A percentile compares a stretch with the other conserved stretches of the same genome.
phyloP scores from a whole-genome alignment of 352 stramenopile species.

The Plasmopara halstedii region DNA sequence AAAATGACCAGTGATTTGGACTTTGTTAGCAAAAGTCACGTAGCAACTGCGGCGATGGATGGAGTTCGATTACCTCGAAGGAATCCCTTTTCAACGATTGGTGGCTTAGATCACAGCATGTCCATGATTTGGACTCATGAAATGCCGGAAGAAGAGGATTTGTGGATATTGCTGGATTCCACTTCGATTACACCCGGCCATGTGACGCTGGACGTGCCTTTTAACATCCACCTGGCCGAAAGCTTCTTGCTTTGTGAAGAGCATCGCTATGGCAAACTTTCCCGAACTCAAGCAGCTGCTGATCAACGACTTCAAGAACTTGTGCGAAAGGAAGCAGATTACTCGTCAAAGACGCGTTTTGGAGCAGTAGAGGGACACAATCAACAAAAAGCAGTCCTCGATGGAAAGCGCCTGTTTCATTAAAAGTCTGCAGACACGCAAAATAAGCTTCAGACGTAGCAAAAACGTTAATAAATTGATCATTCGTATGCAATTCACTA shows the following conservation, averaged over 20 bases:
- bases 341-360: constrained; percentile 43
- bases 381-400: constrained; percentile 1
- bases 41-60: constrained; percentile 44
- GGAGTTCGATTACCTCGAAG: constrained; percentile 42
- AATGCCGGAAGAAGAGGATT: constrained; percentile 44
- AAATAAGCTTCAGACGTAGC: background rate
- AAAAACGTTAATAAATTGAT: constrained; percentile 2
- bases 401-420: constrained; percentile 3
- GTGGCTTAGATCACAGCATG: constrained; percentile 61
- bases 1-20: constrained; percentile 64
- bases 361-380: constrained; percentile 14
- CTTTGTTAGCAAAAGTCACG: constrained; percentile 64
- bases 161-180: constrained; percentile 50
- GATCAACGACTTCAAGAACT: constrained; percentile 48
- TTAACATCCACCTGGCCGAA: constrained; percentile 46
- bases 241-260: constrained; percentile 57
- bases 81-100: constrained; percentile 69
- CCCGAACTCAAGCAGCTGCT: constrained; percentile 19
- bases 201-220: constrained; percentile 30
- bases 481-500: constrained; percentile 8
- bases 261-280: constrained; percentile 31
- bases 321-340: constrained; percentile 53
- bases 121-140: constrained; percentile 39
- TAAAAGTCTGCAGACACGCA: constrained; percentile 3
- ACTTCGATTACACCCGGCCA: constrained; percentile 30